Conservation (phyloP, 2,329 filamentous ascomycete species). For the Microsporum audouinii region DNA sequence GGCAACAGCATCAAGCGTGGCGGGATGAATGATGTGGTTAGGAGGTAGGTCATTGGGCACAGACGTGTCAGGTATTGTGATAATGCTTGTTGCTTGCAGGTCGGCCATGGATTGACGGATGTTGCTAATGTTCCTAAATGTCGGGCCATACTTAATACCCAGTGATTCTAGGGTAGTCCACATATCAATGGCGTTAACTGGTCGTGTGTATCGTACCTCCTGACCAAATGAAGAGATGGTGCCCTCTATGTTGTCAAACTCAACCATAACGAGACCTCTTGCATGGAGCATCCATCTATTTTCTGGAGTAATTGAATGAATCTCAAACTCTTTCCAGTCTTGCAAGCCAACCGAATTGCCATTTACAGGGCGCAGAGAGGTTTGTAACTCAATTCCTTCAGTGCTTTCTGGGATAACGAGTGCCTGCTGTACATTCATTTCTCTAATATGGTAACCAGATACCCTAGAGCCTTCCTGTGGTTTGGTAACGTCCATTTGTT, state of each 20-base stretch:
- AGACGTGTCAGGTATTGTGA: constrained; percentile 13
- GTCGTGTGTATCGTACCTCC: too few relatives aligned
- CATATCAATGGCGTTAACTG: constrained; percentile 16
- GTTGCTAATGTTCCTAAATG: constrained; percentile 22
- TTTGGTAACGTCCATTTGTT: constrained; percentile 1
- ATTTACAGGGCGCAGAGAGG: too few relatives aligned
- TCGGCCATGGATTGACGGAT: constrained; percentile 14
- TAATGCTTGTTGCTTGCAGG: constrained; percentile 11
- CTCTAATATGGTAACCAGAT: too few relatives aligned
- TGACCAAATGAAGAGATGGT: too few relatives aligned
- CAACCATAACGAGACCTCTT: background rate
- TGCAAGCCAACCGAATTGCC: too few relatives aligned
- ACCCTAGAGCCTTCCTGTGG: too few relatives aligned
- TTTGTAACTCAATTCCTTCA: too few relatives aligned
- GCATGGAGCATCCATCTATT: background rate
- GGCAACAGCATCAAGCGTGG: constrained; percentile 6
- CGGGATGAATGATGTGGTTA: constrained; percentile 13
- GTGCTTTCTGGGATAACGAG: too few relatives aligned
- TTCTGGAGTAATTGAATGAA: background rate
- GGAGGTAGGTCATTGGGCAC: constrained; percentile 11
- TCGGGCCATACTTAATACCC: constrained; percentile 22
- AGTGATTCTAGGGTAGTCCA: constrained; percentile 21
- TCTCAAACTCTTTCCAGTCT: too few relatives aligned
- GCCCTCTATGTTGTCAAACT: background rate
- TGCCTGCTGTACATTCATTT: too few relatives aligned